Conservation (phyloP, 179 eudicot species). For the Silene coronaria region DNA sequence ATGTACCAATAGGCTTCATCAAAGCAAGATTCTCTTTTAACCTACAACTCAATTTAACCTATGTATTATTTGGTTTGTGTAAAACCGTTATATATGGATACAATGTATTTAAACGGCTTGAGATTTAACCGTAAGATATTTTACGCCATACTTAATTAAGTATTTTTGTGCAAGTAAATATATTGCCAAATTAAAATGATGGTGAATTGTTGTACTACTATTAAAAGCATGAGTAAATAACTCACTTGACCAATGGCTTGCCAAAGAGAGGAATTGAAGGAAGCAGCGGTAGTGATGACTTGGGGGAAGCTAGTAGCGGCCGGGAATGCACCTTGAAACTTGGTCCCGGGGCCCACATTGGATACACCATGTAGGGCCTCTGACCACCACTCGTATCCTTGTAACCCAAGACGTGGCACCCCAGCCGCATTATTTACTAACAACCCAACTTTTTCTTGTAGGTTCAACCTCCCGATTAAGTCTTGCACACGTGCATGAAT, state of each 20-base stretch:
- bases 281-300: conserved; percentile 41
- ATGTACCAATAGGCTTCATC: not conserved
- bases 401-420: conserved; percentile 66
- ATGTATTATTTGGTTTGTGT: too few relatives aligned
- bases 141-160: too few relatives aligned
- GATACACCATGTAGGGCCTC: conserved; percentile 90
- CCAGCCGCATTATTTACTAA: conserved; percentile 50
- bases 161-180: too few relatives aligned
- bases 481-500: conserved; percentile 47
- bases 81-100: too few relatives aligned
- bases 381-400: conserved; percentile 80
- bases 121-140: too few relatives aligned
- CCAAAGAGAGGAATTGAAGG: conserved; percentile 42
- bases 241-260: conserved; percentile 40
- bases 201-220: too few relatives aligned
- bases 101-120: too few relatives aligned
- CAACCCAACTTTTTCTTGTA: conserved; percentile 53
- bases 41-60: not conserved
- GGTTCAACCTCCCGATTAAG: conserved; percentile 52
- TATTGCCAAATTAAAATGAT: too few relatives aligned
- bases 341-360: conserved; percentile 41
- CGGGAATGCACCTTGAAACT: conserved; percentile 32
- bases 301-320: conserved; percentile 47
- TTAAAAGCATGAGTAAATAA: not conserved
- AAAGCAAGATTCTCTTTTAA: not conserved